Conservation (phyloP, 2,329 filamentous ascomycete species). For the Aureobasidium sp. region DNA sequence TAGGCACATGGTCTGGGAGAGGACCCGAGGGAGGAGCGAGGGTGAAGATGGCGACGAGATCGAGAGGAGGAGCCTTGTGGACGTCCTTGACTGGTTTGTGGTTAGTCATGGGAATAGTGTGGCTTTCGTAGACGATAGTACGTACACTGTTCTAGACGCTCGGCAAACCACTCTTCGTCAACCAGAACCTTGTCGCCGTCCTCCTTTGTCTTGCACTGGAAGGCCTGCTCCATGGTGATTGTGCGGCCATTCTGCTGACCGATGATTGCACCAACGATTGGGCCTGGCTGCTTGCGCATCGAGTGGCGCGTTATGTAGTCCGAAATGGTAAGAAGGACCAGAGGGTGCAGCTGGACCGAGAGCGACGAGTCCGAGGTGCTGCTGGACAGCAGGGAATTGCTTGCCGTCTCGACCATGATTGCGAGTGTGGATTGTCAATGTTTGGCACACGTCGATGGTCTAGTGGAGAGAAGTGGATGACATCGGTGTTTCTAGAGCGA, state of each 20-base stretch:
- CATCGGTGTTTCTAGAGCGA: background rate
- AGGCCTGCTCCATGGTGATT: conserved; percentile 87
- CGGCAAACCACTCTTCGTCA: conserved; percentile 64
- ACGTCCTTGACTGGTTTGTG: conserved; percentile 69
- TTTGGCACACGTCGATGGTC: background rate
- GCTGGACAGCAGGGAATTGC: conserved; percentile 39
- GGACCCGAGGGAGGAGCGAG: conserved; percentile 68
- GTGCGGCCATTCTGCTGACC: conserved; percentile 87
- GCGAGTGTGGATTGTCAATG: background rate
- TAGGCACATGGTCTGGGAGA: conserved; percentile 55
- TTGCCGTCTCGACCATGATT: conserved; percentile 13
- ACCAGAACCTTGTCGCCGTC: conserved; percentile 51
- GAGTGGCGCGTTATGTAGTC: conserved; percentile 93
- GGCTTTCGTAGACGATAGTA: conserved; percentile 13
- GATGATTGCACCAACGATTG: conserved; percentile 78
- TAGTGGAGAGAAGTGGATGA: background rate
- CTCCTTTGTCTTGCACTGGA: conserved; percentile 62
- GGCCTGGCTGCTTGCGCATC: conserved; percentile 65
- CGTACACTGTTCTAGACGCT: conserved; percentile 79
- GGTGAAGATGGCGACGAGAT: conserved; percentile 59
- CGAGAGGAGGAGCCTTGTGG: conserved; percentile 72
- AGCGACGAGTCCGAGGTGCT: conserved; percentile 61
- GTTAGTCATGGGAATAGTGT: background rate
- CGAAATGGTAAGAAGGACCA: conserved; percentile 92
- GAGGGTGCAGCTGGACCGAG: conserved; percentile 78